Base-by-base conservation (phyloP, 2,329 filamentous ascomycete species). In the Pezicula neosporulosa region DNA sequence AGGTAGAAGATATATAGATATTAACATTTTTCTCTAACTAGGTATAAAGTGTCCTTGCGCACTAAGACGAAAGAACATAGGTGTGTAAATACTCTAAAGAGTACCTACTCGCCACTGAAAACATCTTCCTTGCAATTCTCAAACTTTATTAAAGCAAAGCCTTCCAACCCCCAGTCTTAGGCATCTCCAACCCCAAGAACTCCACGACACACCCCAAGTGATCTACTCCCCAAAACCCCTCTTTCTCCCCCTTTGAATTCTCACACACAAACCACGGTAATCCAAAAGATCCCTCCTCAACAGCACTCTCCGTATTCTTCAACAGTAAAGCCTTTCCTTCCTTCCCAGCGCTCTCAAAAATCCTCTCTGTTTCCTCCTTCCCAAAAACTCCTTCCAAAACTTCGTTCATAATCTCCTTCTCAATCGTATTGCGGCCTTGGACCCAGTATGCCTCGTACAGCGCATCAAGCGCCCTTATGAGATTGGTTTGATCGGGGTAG, bases 181-280 rank as follows among this genome's bases (percentile, higher is more conserved):
- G 58, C 46, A 52, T 60, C 33, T 82, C 73, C 51, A 85, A 57
- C 1, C 72, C 77, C 52, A 85, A 56, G 62, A 78, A 76, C 50
- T 78, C 72, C 38, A 71, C 69, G 3, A 85, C 68, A 60, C 77
- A 74, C 1, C 76, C 81, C 41, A 85, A 56, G 64, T 83, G 80
- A 68, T 85, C 81, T 13, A 85, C 74, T 0, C 82, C 82, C 77
- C 79, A 85, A 58, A 78, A 84, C 1, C 66, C 66, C 56, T 83
- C 78, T 36, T 64, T 80, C 60, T 77, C 66, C 0, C 80, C 81
- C 47, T 77, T 67, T 6, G 64, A 47, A 63, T 83, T 80, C 45
- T 74, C 80, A 48, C 78, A 81, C 64, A 70, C 67, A 60, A 82
- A 80, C 76, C 78, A 85, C 2, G 82, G 82, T 48, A 85, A 60